A percentile compares a stretch with the other conserved stretches of the same genome.
These are phyloP conservation scores for Pyrenophora seminiperda DNA, from an alignment of 2,329 filamentous ascomycete species.

Conservation along the genomic window DNA sequence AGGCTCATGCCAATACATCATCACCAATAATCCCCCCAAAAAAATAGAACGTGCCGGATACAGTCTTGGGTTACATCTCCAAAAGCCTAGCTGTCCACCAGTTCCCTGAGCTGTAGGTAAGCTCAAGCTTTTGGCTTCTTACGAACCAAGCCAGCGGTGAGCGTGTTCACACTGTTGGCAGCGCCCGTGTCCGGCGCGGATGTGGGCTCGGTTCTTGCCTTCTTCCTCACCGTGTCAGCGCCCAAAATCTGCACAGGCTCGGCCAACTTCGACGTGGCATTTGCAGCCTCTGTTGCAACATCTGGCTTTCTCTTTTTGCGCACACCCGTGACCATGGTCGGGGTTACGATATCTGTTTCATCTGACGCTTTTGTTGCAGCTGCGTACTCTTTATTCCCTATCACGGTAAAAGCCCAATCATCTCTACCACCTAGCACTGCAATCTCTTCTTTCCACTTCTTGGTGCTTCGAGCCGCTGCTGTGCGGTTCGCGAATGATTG, in stretches of 20 bases:
- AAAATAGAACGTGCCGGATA: no score
- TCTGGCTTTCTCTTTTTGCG: conserved; percentile 46
- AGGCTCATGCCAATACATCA: not conserved
- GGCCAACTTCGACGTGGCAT: conserved; percentile 1
- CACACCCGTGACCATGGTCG: conserved; percentile 37
- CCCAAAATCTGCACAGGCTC: conserved; percentile 24
- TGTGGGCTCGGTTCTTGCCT: conserved; percentile 34
- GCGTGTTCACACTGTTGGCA: conserved; percentile 34
- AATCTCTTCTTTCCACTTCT: conserved; percentile 72
- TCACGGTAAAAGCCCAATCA: conserved; percentile 37
- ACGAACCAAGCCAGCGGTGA: conserved; percentile 39
- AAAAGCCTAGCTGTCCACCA: not conserved
- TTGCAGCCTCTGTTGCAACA: conserved; percentile 7
- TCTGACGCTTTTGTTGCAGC: not conserved
- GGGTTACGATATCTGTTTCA: conserved; percentile 11
- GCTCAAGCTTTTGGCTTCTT: conserved; percentile 42
- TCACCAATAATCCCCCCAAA: not conserved
- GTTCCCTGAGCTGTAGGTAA: no score
- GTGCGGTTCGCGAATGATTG: conserved; percentile 73
- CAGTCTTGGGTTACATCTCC: no score
- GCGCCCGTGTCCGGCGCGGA: conserved; percentile 9
- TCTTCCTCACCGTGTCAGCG: conserved; percentile 40
- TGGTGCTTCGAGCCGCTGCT: conserved; percentile 67
- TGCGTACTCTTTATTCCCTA: conserved; percentile 31
- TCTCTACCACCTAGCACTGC: conserved; percentile 48